Base-by-base conservation (phyloP, 495 filamentous ascomycete genomes). In the Xylaria nigripes region DNA sequence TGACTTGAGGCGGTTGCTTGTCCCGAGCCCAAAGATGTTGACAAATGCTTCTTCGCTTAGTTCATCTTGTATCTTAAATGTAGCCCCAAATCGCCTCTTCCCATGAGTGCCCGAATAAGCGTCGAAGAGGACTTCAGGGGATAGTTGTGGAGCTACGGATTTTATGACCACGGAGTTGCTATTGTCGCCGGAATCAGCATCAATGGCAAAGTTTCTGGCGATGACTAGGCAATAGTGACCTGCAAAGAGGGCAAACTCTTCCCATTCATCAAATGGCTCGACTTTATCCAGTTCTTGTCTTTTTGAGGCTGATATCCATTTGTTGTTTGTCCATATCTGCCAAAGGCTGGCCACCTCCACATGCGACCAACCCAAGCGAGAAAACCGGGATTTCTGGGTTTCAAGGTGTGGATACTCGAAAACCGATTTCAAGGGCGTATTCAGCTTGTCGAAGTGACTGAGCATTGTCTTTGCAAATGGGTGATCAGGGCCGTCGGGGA, bases 241-340 rank as follows among this genome's bases (percentile, higher is more conserved):
- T 6, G 77, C 84, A 66, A 93, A 96, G 4, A 96, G 71, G 12
- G 86, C 87, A 65, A 95, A 89, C 57, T 96, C 91, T 68, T 96
- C 91, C 89, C 89, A 96, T 70, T 96, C 90, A 68, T 96, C 91
- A 65, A 96, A 96, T 18, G 84, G 82, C 65, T 96, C 91, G 25
- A 86, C 65, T 0, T 63, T 61, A 54, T 95, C 85, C 21, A 95
- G 68, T 22, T 62, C 60, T 15, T 58, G 66, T 50, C 85, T 76
- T 43, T 85, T 75, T 0, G 72, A 70, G 1, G 73, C 60, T 2
- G 72, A 69, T 16, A 94, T 61, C 58, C 87, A 86, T 9, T 67
- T 69, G 2, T 81, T 69, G 54, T 85, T 77, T 15, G 76, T 80
- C 91, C 91, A 96, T 21, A 92, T 72, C 53, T 86, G 79, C 82